A percentile compares a stretch with the other conserved stretches of the same genome.
Conservation (phyloP, 257 asterid genomes). For the Oldenlandia corymbosa region DNA sequence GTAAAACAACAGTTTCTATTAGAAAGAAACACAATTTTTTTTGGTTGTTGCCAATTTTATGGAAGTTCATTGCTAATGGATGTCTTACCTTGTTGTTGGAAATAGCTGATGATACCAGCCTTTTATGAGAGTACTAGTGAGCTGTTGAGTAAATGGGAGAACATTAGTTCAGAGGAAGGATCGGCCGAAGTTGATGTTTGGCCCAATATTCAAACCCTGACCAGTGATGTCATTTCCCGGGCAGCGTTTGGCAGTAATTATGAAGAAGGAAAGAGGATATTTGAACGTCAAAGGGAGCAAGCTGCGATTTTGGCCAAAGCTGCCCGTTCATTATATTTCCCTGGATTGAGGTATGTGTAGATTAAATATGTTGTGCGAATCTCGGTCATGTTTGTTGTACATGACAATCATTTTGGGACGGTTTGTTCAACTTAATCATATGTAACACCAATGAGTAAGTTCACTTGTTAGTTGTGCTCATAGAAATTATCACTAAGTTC, state of each 20-base stretch:
- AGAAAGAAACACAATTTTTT: not conserved
- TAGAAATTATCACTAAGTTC: no score
- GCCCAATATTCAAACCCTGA: conserved; percentile 35
- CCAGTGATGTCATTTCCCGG: conserved; percentile 40
- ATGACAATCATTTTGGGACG: no score
- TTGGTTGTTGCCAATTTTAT: no score
- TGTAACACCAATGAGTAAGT: no score
- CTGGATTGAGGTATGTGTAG: conserved; percentile 26
- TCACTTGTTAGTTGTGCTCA: no score
- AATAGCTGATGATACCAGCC: conserved; percentile 49
- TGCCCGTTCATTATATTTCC: conserved; percentile 9
- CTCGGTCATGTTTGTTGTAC: no score
- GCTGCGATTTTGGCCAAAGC: not conserved
- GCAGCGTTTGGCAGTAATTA: conserved; percentile 56
- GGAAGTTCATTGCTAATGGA: not conserved
- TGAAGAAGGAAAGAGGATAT: conserved; percentile 28
- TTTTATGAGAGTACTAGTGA: conserved; percentile 29
- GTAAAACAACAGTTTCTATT: no score
- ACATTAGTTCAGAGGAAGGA: conserved; percentile 16
- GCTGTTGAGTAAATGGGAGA: conserved; percentile 39
- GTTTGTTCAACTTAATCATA: no score
- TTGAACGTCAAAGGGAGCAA: conserved; percentile 13
- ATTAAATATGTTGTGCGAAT: no score
- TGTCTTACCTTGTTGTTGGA: not conserved
- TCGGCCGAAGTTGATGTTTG: conserved; percentile 44